Conservation (phyloP, 192 early-diverging fungal species). For the Coemansia sp. region DNA sequence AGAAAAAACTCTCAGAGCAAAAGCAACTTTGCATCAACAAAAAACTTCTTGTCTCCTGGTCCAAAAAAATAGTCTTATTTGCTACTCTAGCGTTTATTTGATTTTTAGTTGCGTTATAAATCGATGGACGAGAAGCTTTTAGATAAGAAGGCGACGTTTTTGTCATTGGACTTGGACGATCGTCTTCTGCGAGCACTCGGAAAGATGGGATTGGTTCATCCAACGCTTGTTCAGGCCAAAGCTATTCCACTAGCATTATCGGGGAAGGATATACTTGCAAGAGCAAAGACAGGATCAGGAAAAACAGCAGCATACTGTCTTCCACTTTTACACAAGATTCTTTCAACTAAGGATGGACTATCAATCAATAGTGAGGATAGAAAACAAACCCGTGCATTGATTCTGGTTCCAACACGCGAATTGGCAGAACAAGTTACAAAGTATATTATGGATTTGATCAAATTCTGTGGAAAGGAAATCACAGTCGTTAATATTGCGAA, state of each 20-base stretch:
- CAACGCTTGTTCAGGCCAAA: constrained; percentile 85
- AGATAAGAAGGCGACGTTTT: constrained; percentile 57
- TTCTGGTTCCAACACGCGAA: constrained; percentile 94
- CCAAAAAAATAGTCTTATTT: constrained; percentile 1
- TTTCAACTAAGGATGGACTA: constrained; percentile 65
- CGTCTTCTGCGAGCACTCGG: constrained; percentile 84
- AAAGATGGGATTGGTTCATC: constrained; percentile 75
- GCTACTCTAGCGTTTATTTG: constrained; percentile 1
- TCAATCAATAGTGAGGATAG: constrained; percentile 23
- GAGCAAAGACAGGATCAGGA: constrained; percentile 91
- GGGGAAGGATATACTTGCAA: constrained; percentile 91
- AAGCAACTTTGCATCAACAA: background rate
- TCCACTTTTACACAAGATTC: constrained; percentile 89
- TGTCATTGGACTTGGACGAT: constrained; percentile 77
- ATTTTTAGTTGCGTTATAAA: background rate
- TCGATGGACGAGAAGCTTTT: constrained; percentile 53
- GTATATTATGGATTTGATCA: constrained; percentile 68
- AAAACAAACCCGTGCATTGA: constrained; percentile 58
- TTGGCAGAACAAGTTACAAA: constrained; percentile 89
- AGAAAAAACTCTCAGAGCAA: background rate
- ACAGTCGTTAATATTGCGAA: constrained; percentile 33
- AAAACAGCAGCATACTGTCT: constrained; percentile 96
- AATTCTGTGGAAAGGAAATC: constrained; percentile 64
- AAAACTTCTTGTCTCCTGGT: background rate
- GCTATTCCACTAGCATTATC: constrained; percentile 87